These are phyloP conservation scores for Friedmanniomyces endolithicus DNA, from an alignment of 495 filamentous ascomycete genomes.

Conservation along the genomic window DNA sequence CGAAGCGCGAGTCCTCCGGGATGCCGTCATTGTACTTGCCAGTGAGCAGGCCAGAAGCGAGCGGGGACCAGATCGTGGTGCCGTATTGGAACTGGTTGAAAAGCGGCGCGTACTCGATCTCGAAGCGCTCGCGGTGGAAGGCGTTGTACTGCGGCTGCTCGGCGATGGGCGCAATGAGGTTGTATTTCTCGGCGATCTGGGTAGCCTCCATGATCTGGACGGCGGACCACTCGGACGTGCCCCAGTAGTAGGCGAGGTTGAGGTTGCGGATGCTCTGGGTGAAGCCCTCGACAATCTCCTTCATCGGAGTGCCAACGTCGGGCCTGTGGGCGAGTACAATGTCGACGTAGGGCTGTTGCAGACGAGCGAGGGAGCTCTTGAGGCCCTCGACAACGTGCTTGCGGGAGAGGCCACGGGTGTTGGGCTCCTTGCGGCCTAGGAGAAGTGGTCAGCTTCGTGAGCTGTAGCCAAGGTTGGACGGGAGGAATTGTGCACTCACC, in stretches of 20 bases:
- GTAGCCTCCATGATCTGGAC: conserved; percentile 44
- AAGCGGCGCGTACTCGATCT: conserved; percentile 33
- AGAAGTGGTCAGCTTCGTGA: too few relatives aligned
- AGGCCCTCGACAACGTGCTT: conserved; percentile 40
- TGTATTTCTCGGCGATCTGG: conserved; percentile 43
- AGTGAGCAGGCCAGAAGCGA: conserved; percentile 32
- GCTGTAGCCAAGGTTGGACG: too few relatives aligned
- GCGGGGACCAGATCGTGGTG: conserved; percentile 34
- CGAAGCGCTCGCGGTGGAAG: conserved; percentile 43
- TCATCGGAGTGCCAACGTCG: conserved; percentile 37
- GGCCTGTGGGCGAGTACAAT: conserved; percentile 37
- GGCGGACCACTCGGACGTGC: conserved; percentile 45
- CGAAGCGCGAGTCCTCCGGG: conserved; percentile 33
- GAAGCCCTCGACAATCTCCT: conserved; percentile 40
- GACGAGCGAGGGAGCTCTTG: conserved; percentile 34
- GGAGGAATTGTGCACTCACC: not conserved
- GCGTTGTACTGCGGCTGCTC: conserved; percentile 50
- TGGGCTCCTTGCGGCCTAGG: conserved; percentile 35
- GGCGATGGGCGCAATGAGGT: conserved; percentile 44
- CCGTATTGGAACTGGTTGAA: conserved; percentile 33
- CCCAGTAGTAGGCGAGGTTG: conserved; percentile 41
- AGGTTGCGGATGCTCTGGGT: conserved; percentile 36
- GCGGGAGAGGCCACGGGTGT: conserved; percentile 35
- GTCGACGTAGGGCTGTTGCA: conserved; percentile 38
- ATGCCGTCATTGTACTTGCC: conserved; percentile 37